Evolutionary conservation across 208 protist species (phyloP).

Genomic region (Acanthamoeba castellanii): DNA sequence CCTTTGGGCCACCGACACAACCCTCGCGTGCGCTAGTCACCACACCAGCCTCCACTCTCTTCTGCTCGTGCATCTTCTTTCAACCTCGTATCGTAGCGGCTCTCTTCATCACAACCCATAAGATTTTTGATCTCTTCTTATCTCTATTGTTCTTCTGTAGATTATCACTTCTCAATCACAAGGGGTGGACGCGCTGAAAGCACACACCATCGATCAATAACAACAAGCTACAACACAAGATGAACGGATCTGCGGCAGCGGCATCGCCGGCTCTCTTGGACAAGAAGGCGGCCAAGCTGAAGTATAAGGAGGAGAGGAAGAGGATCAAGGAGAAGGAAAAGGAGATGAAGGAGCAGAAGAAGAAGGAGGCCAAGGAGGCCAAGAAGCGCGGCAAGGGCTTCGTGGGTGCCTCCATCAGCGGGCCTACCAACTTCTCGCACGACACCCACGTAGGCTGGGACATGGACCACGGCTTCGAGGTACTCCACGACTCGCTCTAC

Average conservation of each 20-base stretch:
- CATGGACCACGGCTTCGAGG: conserved; percentile 77
- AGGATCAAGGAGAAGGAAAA: conserved; percentile 62
- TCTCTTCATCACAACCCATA: no score
- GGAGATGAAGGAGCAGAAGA: conserved; percentile 51
- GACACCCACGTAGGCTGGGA: conserved; percentile 82
- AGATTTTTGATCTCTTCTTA: no score
- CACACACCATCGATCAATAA: not conserved
- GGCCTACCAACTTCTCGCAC: conserved; percentile 83
- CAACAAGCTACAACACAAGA: not conserved
- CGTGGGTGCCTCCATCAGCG: conserved; percentile 31
- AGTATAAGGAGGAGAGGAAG: conserved; percentile 44
- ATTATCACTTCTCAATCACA: not conserved
- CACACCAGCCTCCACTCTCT: no score
- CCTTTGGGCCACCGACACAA: not conserved
- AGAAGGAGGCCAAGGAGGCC: conserved; percentile 68
- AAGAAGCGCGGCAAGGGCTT: conserved; percentile 62
- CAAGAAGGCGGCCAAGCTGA: conserved; percentile 70
- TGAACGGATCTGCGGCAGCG: not conserved
- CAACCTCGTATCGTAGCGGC: no score
- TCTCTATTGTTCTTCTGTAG: no score
- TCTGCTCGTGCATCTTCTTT: no score
- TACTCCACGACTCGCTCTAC: not conserved
- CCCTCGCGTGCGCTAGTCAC: not conserved
- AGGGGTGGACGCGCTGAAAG: not conserved
- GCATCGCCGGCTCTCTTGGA: not conserved